Evolutionary conservation across 2,329 filamentous ascomycete genomes (phyloP).

Genomic region (Botrytis byssoidea): DNA sequence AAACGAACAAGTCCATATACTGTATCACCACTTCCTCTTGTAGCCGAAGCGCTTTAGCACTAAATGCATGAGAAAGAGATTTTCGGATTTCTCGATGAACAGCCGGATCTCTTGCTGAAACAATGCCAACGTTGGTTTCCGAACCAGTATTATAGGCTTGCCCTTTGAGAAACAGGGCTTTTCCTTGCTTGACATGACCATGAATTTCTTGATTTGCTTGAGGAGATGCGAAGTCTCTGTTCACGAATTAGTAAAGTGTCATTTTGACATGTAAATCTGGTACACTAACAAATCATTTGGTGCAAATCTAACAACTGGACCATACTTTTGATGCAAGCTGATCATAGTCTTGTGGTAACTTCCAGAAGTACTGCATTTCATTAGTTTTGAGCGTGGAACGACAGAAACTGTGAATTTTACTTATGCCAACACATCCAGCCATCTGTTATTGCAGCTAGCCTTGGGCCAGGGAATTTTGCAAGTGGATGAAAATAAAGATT

Average conservation of each 20-base stretch:
- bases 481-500: constrained; percentile 19
- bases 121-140: constrained; percentile 9
- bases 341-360: constrained; percentile 4
- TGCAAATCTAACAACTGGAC: constrained; percentile 8
- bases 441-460: constrained; percentile 13
- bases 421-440: constrained; percentile 5
- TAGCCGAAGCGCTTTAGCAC: constrained; percentile 36
- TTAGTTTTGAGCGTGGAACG: neutral
- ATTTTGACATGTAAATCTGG: neutral
- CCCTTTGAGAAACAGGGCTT: constrained; percentile 2
- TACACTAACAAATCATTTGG: constrained; percentile 10
- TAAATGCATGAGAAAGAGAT: constrained; percentile 36
- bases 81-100: constrained; percentile 24
- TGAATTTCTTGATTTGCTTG: constrained; percentile 18
- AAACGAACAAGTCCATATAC: constrained; percentile 21
- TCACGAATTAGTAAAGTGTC: neutral
- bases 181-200: constrained; percentile 19
- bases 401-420: neutral
- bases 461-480: constrained; percentile 20
- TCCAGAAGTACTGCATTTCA: neutral
- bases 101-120: constrained; percentile 19
- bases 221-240: constrained; percentile 15
- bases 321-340: constrained; percentile 11
- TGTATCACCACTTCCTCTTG: constrained; percentile 34
- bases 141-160: constrained; percentile 9